Evolutionary conservation across 805 yeast genomes (phyloP).

Genomic region (Candida arabinofermentans): DNA sequence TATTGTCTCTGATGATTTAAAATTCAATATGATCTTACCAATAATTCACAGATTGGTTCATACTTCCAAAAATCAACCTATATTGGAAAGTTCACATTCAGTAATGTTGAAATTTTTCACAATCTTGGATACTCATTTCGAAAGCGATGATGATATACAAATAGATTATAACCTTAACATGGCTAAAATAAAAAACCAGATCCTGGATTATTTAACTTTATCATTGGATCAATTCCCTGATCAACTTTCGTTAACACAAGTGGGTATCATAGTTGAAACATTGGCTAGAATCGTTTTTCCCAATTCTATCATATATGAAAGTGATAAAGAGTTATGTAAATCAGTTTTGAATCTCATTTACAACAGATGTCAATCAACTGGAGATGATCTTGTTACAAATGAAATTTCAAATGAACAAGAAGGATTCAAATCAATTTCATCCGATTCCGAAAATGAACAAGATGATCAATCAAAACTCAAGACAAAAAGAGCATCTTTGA

Average conservation of each 20-base stretch:
- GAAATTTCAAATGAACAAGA: constrained; percentile 1
- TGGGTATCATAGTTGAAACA: constrained; percentile 53
- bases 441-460: constrained; percentile 4
- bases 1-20: constrained; percentile 33
- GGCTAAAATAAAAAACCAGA: constrained; percentile 9
- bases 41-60: constrained; percentile 23
- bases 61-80: constrained; percentile 17
- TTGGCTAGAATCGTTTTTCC: constrained; percentile 43
- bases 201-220: constrained; percentile 41
- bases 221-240: constrained; percentile 54
- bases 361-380: constrained; percentile 33
- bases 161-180: constrained; percentile 16
- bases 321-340: constrained; percentile 25
- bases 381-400: constrained; percentile 1
- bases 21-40: constrained; percentile 22
- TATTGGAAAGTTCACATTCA: constrained; percentile 64
- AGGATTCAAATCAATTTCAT: constrained; percentile 5
- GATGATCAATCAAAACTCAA: constrained; percentile 11
- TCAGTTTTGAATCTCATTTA: constrained; percentile 41
- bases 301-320: constrained; percentile 30
- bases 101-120: constrained; percentile 39
- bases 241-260: constrained; percentile 48
- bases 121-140: constrained; percentile 18
- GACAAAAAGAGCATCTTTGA: constrained; percentile 45
- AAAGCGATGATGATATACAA: constrained; percentile 11